Base-by-base conservation (phyloP, 164 flowering plant genomes). In the Stephania japonica region DNA sequence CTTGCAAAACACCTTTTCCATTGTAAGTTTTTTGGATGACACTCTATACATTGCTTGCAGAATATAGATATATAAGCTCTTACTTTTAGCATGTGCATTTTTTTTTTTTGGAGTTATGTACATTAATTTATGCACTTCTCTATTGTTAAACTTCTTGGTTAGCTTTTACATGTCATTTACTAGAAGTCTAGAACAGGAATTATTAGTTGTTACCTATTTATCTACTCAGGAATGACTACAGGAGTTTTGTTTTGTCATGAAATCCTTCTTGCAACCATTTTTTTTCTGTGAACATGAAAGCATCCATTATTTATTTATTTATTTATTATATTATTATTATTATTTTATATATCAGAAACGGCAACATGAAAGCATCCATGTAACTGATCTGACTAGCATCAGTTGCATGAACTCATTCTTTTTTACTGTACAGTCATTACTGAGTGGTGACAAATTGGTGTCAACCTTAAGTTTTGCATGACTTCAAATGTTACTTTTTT, bases 1-100 rank as follows among this genome's bases (percentile, higher is more conserved):
- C 84, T 93, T 62, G 92, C 98, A 38, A 93, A 93, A 73, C 95
- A 93, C 82, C 85, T 93, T 25, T 93, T 93, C 74, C 98, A 93
- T 78, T 93, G 98, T 93, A 84, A 89, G 97, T 78, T 42, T 42
- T 67, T 42, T 23, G 43, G 64, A 53, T n/a, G 66, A 53, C 23
- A 27, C 41, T 16, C 69, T 5, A 25, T 6, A 69, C 26, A 26
- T 16, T 74, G 32, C n/a, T 59, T 23, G 56, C 18, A n/a, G n/a
- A n/a, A n/a, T n/a, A n/a, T n/a, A 23, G 21, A 18, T 16, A 56
- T 56, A 23, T 18, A 56, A 23, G 62, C 4, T 56, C n/a, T 56
- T 56, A 56, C 6, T 56, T 56, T n/a, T 13, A 56, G 18, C 21
- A 56, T 7, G 62, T 18, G n/a, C n/a, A 13, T 0, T 59, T 21